Evolutionary conservation across 176 grass and related monocot genomes (phyloP), one percentile per base, ranked within the genome.

Genomic region (Triticum dicoccoides): DNA sequence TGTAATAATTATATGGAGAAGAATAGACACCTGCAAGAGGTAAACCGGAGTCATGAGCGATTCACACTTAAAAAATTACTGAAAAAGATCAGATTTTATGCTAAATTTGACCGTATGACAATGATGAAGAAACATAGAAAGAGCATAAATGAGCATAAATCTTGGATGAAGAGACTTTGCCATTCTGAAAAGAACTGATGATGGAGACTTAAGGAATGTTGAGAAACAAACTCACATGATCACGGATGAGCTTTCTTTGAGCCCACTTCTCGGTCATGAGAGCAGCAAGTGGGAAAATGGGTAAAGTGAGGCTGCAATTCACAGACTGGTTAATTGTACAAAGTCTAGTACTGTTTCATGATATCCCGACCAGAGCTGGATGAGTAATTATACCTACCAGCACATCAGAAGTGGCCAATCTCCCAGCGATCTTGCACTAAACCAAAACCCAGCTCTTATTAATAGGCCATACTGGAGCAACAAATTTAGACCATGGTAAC

Each of bases 401-500:
- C 97, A 96, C 97, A 98, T 96, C 20, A 98, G 83, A 88, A 96
- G 93, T 56, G 97, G 92, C 97, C 97, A 98, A 69, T 98, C 97
- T 71, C 81, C 65, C 82, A 98, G 52, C 5, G 94, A 98, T 85
- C 63, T 94, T 78, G 90, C 82, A 87, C 94, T 98, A 81, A 98
- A 96, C 97, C 97, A 98, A 94, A 94, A 98, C 76, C 92, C 97
- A 86, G 94, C 90, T 87, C 97, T 98, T 83, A 98, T 98, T 84
- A 98, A 71, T 75, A 98, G 62, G 17, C 97, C 97, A 87, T 98
- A 98, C 97, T 98, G 88, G 67, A 92, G 37, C 25, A 64, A 51
- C 5, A 87, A 83, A 69, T 91, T 86, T 44, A 73, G 4, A 88
- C 68, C 39, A 86, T 69, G 23, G 42, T 30, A 76, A 80, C 37